Evolutionary conservation across 179 eudicot species (phyloP).

Genomic region (Drosera spatulata): DNA sequence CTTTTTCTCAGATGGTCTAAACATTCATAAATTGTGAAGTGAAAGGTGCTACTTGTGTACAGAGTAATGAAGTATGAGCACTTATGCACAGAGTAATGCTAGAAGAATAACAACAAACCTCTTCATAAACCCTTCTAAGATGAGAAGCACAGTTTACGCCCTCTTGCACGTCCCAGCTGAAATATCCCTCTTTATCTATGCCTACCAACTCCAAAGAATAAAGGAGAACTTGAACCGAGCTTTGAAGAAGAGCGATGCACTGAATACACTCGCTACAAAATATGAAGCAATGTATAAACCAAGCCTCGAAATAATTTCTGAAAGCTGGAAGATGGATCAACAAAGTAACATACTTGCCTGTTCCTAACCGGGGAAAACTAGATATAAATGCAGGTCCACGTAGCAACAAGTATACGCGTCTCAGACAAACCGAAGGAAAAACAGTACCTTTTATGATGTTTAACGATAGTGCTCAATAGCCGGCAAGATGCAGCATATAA

Average conservation of each 20-base stretch:
- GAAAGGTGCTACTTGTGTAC: background rate
- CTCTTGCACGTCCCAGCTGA: slow-evolving; percentile 58
- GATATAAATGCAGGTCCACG: too few species aligned
- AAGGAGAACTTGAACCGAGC: slow-evolving; percentile 65
- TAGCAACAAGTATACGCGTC: background rate
- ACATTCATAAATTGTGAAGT: too few species aligned
- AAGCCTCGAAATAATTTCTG: background rate
- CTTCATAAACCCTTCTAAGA: slow-evolving; percentile 87
- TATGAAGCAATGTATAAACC: background rate
- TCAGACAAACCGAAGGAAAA: background rate
- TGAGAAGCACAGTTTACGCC: slow-evolving; percentile 72
- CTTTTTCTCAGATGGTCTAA: too few species aligned
- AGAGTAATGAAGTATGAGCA: background rate
- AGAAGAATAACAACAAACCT: slow-evolving; percentile 37
- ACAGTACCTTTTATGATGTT: slow-evolving; percentile 66
- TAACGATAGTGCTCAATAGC: slow-evolving; percentile 58
- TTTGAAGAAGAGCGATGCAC: slow-evolving; percentile 59
- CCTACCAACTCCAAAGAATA: slow-evolving; percentile 64
- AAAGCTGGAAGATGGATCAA: background rate
- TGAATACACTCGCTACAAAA: slow-evolving; percentile 41
- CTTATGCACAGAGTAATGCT: too few species aligned
- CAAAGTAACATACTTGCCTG: background rate
- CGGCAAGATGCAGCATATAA: slow-evolving; percentile 81
- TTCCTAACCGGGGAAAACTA: background rate
- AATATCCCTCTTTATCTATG: slow-evolving; percentile 20